phyloP scores from a whole-genome alignment of 1,139 yeast genomes.

The Keqinozyma sinolaborantium region DNA sequence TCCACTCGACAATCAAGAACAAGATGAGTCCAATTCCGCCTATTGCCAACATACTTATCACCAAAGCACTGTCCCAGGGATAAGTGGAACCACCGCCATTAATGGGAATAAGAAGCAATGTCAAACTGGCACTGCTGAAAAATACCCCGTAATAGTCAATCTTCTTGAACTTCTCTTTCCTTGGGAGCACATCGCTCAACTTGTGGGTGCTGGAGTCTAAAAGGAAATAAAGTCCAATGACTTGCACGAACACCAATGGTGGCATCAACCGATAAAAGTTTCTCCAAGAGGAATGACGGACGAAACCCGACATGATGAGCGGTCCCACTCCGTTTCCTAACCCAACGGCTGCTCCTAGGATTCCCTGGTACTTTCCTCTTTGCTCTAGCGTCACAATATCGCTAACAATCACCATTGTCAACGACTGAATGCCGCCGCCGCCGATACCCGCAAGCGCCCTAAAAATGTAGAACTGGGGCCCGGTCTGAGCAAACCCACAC shows the following conservation, averaged over 20 bases:
- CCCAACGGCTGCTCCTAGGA: conserved; percentile 46
- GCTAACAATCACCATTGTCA: conserved; percentile 38
- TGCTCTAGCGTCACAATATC: conserved; percentile 41
- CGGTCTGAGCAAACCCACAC: conserved; percentile 39
- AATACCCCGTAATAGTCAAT: conserved; percentile 52
- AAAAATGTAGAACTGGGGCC: conserved; percentile 37
- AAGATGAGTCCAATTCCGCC: conserved; percentile 36
- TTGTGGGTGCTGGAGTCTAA: conserved; percentile 21
- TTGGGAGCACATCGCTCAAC: conserved; percentile 20
- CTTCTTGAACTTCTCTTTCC: conserved; percentile 29
- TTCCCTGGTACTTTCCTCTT: conserved; percentile 42
- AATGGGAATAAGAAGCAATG: conserved; percentile 44
- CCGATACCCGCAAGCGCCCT: conserved; percentile 45
- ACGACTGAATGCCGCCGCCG: conserved; percentile 38
- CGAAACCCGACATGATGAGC: conserved; percentile 48
- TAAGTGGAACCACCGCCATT: conserved; percentile 52
- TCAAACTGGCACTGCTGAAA: conserved; percentile 40
- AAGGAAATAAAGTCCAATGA: conserved; percentile 19
- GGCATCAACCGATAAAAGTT: conserved; percentile 41
- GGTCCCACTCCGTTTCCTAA: conserved; percentile 54
- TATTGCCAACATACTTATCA: conserved; percentile 39
- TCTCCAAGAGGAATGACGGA: conserved; percentile 44
- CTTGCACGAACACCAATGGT: conserved; percentile 31
- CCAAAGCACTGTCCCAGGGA: conserved; percentile 43
- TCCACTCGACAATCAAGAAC: conserved; percentile 43